These are phyloP conservation scores for Candida insectalens DNA, from an alignment of 805 yeast genomes.

Conservation along the genomic window DNA sequence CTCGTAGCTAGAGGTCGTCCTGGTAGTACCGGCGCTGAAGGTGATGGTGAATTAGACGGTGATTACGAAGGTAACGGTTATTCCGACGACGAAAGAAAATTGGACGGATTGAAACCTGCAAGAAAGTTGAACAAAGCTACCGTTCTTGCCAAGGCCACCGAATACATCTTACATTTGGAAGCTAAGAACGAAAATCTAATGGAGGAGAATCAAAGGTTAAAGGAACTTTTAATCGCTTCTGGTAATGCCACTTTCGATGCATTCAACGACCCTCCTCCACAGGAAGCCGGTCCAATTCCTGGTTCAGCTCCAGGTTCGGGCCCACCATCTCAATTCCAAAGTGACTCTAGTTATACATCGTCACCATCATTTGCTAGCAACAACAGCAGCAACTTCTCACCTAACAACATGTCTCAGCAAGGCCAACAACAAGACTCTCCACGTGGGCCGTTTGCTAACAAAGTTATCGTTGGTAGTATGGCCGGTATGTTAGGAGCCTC, in stretches of 20 bases:
- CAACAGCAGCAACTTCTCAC: conserved; percentile 3
- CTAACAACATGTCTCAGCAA: conserved; percentile 5
- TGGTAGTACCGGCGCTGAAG: conserved; percentile 12
- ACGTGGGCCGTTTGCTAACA: conserved; percentile 27
- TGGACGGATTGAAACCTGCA: conserved; percentile 74
- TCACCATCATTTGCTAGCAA: conserved; percentile 5
- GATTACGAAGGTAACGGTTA: conserved; percentile 44
- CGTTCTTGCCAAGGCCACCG: conserved; percentile 65
- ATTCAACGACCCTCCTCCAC: conserved; percentile 1
- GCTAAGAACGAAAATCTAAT: conserved; percentile 41
- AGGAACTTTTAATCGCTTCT: conserved; percentile 9
- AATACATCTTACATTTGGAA: conserved; percentile 68
- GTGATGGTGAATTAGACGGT: conserved; percentile 35
- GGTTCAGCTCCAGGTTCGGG: conserved; percentile 11
- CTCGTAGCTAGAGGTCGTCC: conserved; percentile 25
- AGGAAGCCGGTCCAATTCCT: conserved; percentile 12
- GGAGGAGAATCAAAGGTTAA: conserved; percentile 36
- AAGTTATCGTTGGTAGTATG: conserved; percentile 52
- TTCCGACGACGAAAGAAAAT: conserved; percentile 40
- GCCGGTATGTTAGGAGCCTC: conserved; percentile 58
- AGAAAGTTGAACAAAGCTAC: conserved; percentile 70
- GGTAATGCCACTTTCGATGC: conserved; percentile 5
- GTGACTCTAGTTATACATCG: conserved; percentile 4
- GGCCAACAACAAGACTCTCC: conserved; percentile 7
- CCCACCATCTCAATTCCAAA: conserved; percentile 1